Evolutionary conservation across 768 basidiomycete species (phyloP).

Genomic region (Pleurotus pulmonarius): DNA sequence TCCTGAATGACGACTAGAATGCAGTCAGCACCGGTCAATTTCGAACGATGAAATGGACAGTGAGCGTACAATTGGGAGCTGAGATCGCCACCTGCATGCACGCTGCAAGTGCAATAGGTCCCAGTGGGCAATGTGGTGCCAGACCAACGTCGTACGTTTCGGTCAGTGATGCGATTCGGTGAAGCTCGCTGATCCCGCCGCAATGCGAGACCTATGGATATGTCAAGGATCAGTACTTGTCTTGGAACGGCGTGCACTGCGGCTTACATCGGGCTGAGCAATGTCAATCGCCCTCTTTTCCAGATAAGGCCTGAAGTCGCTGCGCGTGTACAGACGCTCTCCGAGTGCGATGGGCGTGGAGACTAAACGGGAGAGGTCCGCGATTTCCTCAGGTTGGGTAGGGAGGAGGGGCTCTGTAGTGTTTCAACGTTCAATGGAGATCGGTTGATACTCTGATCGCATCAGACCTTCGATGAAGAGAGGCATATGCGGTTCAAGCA

Average conservation of each 20-base stretch:
- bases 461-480: slow-evolving; percentile 60
- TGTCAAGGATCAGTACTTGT: not conserved
- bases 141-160: slow-evolving; percentile 71
- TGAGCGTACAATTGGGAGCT: slow-evolving; percentile 52
- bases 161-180: slow-evolving; percentile 53
- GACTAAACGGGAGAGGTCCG: slow-evolving; percentile 49
- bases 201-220: slow-evolving; percentile 48
- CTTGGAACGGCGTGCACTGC: slow-evolving; percentile 20
- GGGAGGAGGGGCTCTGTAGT: slow-evolving; percentile 46
- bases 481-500: slow-evolving; percentile 55
- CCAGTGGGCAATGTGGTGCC: slow-evolving; percentile 71
- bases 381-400: slow-evolving; percentile 53
- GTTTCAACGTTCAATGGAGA: too few relatives aligned
- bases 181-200: slow-evolving; percentile 57
- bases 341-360: slow-evolving; percentile 60
- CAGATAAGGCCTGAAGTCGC: slow-evolving; percentile 63
- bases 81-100: slow-evolving; percentile 60
- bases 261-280: slow-evolving; percentile 60
- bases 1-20: slow-evolving; percentile 55
- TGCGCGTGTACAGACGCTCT: slow-evolving; percentile 59
- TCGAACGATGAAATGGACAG: too few relatives aligned
- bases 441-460: too few relatives aligned
- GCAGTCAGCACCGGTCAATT: too few relatives aligned
- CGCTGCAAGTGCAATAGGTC: slow-evolving; percentile 69
- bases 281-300: slow-evolving; percentile 64